Percentiles rank a stretch among this genome's conserved stretches.
Evolutionary conservation across 164 flowering plant species (phyloP).

Genomic region (Vitis riparia): DNA sequence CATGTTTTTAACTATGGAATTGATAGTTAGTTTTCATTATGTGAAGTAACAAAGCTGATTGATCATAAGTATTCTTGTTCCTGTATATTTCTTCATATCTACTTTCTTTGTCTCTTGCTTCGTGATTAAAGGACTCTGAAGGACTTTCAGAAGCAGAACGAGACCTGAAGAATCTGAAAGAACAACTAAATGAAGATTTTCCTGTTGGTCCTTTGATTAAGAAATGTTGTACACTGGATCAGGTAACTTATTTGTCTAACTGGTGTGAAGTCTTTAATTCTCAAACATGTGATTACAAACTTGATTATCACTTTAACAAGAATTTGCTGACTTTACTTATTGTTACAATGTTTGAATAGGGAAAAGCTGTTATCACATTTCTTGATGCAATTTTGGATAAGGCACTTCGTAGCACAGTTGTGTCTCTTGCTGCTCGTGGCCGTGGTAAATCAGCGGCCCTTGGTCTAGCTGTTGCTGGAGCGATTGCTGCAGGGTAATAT

Average conservation of each 20-base stretch:
- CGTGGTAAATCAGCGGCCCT: slow-evolving; percentile 99
- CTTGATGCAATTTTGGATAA: slow-evolving; percentile 94
- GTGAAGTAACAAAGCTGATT: background rate
- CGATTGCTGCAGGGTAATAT: slow-evolving; percentile 88
- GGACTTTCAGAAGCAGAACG: slow-evolving; percentile 76
- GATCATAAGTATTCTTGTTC: background rate
- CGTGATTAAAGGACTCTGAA: slow-evolving; percentile 62
- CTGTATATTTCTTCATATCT: background rate
- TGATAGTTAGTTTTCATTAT: no score
- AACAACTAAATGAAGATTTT: slow-evolving; percentile 71
- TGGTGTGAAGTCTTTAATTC: background rate
- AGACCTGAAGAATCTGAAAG: slow-evolving; percentile 79
- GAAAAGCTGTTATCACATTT: slow-evolving; percentile 86
- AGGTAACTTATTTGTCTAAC: slow-evolving; percentile 40
- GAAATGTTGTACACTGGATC: slow-evolving; percentile 91
- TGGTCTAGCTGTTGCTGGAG: slow-evolving; percentile 93
- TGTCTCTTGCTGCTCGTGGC: slow-evolving; percentile 93
- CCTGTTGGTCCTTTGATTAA: slow-evolving; percentile 88
- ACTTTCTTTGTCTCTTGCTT: slow-evolving; percentile 9
- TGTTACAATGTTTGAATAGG: slow-evolving; percentile 42
- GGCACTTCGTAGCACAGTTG: slow-evolving; percentile 78
- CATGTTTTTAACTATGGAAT: no score
- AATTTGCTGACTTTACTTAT: slow-evolving; percentile 8
- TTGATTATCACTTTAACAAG: slow-evolving; percentile 1
- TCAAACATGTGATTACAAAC: background rate